Evolutionary conservation across 306 rosid species (phyloP), one percentile per base, ranked within the genome.

Genomic region (Carpinus viminea): DNA sequence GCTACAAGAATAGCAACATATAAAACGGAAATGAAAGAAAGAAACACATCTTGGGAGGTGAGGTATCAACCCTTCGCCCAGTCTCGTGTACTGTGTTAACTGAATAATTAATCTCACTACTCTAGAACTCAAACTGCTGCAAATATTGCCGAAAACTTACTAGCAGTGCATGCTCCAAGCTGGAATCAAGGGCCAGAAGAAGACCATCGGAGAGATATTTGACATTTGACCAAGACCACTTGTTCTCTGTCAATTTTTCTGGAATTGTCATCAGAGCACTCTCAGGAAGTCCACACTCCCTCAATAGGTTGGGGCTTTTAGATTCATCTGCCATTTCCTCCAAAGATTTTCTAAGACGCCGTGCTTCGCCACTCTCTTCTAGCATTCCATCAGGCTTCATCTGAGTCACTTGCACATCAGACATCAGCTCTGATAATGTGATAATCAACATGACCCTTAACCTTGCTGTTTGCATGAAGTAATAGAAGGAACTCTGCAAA

Each of bases 401-500:
- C 87, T 92, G 98, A 86, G 98, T 95, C 82, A 95, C 98, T 95
- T 95, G 98, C 80, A 95, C 96, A 61, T 95, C 98, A 75, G 98
- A 95, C 98, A 92, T 92, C 82, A 95, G 86, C 89, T 95, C 98
- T 20, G 98, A 95, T 72, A 95, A 81, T 48, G 98, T 92, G 83
- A 95, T 95, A 74, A 95, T 92, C 83, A 95, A 85, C 97, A 95
- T 91, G 76, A 90, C 98, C 88, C 98, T 91, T 87, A 95, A 84
- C 80, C 98, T 91, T 74, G 98, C 97, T 50, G 98, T 95, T 78
- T 92, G 98, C 89, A 79, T 78, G 61, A 95, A 88, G 93, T 88
- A 72, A 85, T 93, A 92, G 84, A 92, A 95, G 60, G 98, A 95
- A 89, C 93, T 90, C 98, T 95, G 93, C 96, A 83, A 28, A 85